Evolutionary conservation across 768 basidiomycete genomes (phyloP).

Genomic region (Crepidotus variabilis): DNA sequence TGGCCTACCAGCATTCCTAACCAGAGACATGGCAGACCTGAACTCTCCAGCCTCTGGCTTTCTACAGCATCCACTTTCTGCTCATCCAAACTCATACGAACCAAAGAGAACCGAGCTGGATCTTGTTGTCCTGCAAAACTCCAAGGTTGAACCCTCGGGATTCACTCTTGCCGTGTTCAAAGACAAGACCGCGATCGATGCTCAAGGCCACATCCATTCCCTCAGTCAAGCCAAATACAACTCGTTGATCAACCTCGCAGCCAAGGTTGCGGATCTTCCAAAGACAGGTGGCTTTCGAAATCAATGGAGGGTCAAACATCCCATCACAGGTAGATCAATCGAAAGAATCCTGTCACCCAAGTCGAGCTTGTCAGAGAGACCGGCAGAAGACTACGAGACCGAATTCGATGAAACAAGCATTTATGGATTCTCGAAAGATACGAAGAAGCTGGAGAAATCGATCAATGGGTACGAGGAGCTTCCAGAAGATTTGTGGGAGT

Average conservation of each 20-base stretch:
- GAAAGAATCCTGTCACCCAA: constrained; percentile 27
- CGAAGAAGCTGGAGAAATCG: constrained; percentile 22
- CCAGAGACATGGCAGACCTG: background rate
- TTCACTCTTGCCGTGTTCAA: constrained; percentile 33
- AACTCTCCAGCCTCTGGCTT: background rate
- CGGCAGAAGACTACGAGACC: constrained; percentile 7
- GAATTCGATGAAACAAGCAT: constrained; percentile 28
- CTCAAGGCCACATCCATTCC: constrained; percentile 24
- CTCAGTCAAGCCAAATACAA: constrained; percentile 22
- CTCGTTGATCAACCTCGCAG: constrained; percentile 23
- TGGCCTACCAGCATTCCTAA: background rate
- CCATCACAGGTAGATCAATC: constrained; percentile 28
- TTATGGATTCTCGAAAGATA: constrained; percentile 29
- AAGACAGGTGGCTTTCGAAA: constrained; percentile 26
- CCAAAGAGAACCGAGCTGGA: constrained; percentile 16
- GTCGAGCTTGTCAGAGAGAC: background rate
- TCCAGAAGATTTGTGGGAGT: constrained; percentile 26
- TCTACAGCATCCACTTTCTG: background rate
- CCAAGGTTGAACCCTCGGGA: constrained; percentile 29
- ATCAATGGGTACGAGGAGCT: constrained; percentile 24
- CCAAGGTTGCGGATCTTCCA: constrained; percentile 19
- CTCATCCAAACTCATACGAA: background rate
- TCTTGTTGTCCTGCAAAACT: constrained; percentile 29
- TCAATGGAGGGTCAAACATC: constrained; percentile 29
- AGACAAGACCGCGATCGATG: constrained; percentile 24